phyloP scores from a whole-genome alignment of 2,329 filamentous ascomycete species.

The Botryosphaeria dothidea region DNA sequence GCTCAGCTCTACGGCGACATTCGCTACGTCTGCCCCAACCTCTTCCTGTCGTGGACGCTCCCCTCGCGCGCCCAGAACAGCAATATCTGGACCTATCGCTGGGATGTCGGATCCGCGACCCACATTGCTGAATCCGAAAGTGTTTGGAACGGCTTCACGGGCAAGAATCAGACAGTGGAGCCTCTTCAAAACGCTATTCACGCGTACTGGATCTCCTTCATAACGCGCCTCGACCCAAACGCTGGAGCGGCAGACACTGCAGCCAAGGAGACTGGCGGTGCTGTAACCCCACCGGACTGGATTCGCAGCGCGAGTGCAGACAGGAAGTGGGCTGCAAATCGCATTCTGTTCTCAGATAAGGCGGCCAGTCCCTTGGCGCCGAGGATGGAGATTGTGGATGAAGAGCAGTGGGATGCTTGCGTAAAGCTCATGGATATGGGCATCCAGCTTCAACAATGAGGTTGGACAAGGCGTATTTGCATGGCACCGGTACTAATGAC shows the following conservation, averaged over 20 bases:
- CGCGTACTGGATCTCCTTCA: conserved; percentile 49
- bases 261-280: not conserved
- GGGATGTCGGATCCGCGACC: conserved; percentile 45
- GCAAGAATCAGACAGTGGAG: conserved; percentile 23
- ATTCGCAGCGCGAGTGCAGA: not conserved
- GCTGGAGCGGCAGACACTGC: not conserved
- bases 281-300: not conserved
- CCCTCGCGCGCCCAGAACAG: conserved; percentile 29
- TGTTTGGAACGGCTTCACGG: conserved; percentile 39
- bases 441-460: conserved; percentile 5
- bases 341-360: conserved; percentile 11
- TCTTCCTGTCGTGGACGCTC: conserved; percentile 34
- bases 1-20: conserved; percentile 49
- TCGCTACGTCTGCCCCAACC: conserved; percentile 51
- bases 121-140: conserved; percentile 40
- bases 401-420: conserved; percentile 8
- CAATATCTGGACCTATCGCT: conserved; percentile 50
- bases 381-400: conserved; percentile 10
- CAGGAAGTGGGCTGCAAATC: not conserved
- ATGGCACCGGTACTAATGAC: not conserved
- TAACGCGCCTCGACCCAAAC: conserved; percentile 7
- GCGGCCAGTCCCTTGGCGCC: not conserved
- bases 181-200: conserved; percentile 28
- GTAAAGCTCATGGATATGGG: conserved; percentile 1
- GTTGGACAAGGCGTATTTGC: not conserved